Percentiles rank a stretch among this genome's conserved stretches.
Conservation (phyloP, 495 filamentous ascomycete genomes). For the Jackrogersella minutella region DNA sequence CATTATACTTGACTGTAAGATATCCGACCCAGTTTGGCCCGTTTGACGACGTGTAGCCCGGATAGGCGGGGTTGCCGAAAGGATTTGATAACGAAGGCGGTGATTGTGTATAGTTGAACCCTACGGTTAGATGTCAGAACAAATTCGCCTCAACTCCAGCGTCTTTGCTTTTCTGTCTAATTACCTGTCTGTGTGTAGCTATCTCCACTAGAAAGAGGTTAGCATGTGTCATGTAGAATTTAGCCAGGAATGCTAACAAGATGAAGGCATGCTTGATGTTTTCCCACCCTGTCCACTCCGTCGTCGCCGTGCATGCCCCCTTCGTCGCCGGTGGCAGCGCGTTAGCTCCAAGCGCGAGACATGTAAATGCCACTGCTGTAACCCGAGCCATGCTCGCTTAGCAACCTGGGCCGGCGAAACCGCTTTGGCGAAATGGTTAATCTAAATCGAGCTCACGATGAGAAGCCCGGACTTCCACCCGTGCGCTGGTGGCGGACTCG, state of each 20-base stretch:
- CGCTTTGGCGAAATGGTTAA: neutral
- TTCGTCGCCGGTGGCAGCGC: constrained; percentile 22
- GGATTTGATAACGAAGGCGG: constrained; percentile 73
- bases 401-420: neutral
- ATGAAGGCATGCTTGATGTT: constrained; percentile 60
- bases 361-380: neutral
- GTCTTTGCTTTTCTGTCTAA: neutral
- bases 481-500: neutral
- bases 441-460: neutral
- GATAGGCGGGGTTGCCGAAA: constrained; percentile 76
- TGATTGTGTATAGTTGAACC: constrained; percentile 67
- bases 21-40: constrained; percentile 75
- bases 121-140: constrained; percentile 41
- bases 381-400: constrained; percentile 15
- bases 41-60: constrained; percentile 66
- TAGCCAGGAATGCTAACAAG: constrained; percentile 50
- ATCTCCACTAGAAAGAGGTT: constrained; percentile 55
- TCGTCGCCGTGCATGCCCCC: constrained; percentile 31
- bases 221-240: constrained; percentile 10
- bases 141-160: neutral
- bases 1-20: constrained; percentile 69
- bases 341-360: constrained; percentile 23
- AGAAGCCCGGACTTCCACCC: neutral
- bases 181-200: constrained; percentile 57
- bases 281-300: constrained; percentile 57